phyloP scores from a whole-genome alignment of 306 rosid genomes.

The Leucaena leucocephala region DNA sequence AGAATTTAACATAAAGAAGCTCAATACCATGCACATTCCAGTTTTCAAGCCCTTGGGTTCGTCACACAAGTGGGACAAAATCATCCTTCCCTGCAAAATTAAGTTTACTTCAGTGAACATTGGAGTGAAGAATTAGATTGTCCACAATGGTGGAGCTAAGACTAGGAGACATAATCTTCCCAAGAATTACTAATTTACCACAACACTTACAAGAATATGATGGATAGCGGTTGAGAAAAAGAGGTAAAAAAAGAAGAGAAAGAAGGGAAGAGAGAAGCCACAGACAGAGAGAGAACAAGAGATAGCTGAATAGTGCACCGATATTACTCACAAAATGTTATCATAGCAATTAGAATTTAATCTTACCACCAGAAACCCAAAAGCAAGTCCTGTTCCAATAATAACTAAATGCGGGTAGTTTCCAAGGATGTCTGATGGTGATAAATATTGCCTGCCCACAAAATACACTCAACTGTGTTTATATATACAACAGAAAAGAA shows the following conservation, averaged over 20 bases:
- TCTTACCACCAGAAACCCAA: slow-evolving; percentile 89
- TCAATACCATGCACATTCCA: slow-evolving; percentile 95
- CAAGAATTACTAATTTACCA: slow-evolving; percentile 1
- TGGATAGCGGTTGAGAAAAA: not conserved
- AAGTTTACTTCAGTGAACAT: slow-evolving; percentile 16
- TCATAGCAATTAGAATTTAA: not conserved
- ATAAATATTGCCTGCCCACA: slow-evolving; percentile 77
- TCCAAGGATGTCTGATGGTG: slow-evolving; percentile 72
- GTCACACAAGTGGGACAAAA: slow-evolving; percentile 76
- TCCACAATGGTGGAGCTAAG: not conserved
- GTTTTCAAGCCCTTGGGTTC: slow-evolving; percentile 84
- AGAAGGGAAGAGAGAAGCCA: no score
- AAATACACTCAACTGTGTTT: slow-evolving; percentile 16
- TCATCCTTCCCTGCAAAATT: slow-evolving; percentile 82
- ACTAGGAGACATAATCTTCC: not conserved
- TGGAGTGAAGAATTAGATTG: slow-evolving; percentile 3
- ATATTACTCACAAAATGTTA: not conserved
- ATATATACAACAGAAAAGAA: slow-evolving; percentile 16
- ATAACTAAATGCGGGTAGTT: slow-evolving; percentile 81
- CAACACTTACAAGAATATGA: not conserved
- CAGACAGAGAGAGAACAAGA: no score
- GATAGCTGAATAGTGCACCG: no score
- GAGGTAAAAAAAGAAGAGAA: not conserved
- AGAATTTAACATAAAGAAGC: slow-evolving; percentile 7
- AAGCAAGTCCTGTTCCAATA: slow-evolving; percentile 87